phyloP scores from a whole-genome alignment of 73 alveolate species.

The Paramecium sexaurelia region DNA sequence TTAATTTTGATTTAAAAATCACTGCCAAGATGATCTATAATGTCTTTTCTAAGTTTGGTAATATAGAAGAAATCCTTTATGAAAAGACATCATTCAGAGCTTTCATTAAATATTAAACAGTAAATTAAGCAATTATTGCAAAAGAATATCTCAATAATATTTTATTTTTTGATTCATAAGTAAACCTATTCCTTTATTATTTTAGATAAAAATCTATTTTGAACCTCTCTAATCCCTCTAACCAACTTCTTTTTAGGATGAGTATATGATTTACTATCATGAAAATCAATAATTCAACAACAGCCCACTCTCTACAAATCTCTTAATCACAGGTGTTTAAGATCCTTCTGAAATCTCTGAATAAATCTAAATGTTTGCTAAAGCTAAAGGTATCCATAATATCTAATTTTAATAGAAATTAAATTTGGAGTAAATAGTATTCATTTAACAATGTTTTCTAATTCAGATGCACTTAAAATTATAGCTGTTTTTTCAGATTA shows the following conservation, averaged over 20 bases:
- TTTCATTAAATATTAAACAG: neutral
- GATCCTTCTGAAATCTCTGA: constrained; percentile 23
- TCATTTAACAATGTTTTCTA: neutral
- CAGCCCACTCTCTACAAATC: constrained; percentile 18
- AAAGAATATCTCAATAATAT: constrained; percentile 46
- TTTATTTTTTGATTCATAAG: constrained; percentile 21
- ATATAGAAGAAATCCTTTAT: constrained; percentile 23
- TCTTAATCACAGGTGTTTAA: constrained; percentile 26
- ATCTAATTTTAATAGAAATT: neutral
- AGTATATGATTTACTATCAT: neutral
- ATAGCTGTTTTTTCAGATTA: constrained; percentile 9
- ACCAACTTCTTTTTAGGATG: constrained; percentile 29
- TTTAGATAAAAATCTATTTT: neutral
- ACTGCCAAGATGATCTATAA: constrained; percentile 17
- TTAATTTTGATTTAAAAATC: neutral
- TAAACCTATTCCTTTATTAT: neutral
- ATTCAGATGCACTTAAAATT: constrained; percentile 23
- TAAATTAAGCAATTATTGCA: neutral
- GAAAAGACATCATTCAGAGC: neutral
- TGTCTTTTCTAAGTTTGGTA: constrained; percentile 34
- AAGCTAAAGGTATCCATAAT: neutral
- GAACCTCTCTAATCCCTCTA: constrained; percentile 8
- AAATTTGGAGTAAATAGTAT: neutral
- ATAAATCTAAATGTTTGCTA: neutral
- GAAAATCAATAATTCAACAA: neutral